These are phyloP conservation scores for Magnolia officinalis DNA, from an alignment of 164 flowering plant species.

Conservation along the genomic window DNA sequence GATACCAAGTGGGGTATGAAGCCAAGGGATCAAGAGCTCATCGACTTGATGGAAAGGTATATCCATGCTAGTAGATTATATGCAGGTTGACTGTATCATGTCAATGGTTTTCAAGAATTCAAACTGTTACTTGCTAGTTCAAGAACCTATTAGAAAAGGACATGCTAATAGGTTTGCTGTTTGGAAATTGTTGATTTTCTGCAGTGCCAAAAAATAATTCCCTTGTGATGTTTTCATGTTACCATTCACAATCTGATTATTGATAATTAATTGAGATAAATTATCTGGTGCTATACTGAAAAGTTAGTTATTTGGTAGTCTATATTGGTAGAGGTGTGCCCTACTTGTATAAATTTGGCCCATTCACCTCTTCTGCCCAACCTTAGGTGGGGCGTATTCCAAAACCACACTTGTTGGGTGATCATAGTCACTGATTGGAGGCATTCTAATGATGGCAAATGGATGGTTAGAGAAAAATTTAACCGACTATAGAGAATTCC, in stretches of 20 bases:
- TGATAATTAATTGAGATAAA: background rate
- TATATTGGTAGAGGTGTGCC: background rate
- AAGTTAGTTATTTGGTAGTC: too few species aligned
- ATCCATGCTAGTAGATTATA: background rate
- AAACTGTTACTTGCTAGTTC: background rate
- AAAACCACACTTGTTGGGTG: too few species aligned
- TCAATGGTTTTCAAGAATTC: background rate
- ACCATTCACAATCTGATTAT: background rate
- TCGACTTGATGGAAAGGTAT: constrained; percentile 92
- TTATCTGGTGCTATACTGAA: background rate
- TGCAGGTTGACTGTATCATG: background rate
- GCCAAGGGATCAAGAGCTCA: constrained; percentile 87
- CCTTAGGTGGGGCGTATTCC: too few species aligned
- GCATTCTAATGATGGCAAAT: too few species aligned
- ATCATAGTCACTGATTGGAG: too few species aligned
- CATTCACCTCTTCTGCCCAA: too few species aligned
- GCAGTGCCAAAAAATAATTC: background rate
- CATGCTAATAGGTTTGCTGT: too few species aligned
- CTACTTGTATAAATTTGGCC: background rate
- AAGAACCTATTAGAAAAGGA: too few species aligned
- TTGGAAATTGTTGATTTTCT: too few species aligned
- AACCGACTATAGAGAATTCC: too few species aligned
- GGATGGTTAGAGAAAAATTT: too few species aligned
- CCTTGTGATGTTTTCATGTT: background rate
- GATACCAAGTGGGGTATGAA: constrained; percentile 99